Conservation (phyloP, 805 yeast species). For the Yarrowia keelungensis region DNA sequence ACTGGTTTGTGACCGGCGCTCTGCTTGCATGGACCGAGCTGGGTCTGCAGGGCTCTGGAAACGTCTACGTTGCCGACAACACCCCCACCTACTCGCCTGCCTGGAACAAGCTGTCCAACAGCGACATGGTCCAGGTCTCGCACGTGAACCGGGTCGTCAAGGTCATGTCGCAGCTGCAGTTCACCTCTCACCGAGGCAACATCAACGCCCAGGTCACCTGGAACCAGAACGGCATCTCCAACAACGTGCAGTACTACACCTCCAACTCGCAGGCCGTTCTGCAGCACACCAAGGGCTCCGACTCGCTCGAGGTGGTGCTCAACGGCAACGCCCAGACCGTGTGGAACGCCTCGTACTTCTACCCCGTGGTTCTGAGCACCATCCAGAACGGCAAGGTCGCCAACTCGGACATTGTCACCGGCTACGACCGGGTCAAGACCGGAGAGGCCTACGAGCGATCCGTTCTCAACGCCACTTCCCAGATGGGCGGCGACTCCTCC, state of each 20-base stretch:
- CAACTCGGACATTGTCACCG: constrained; percentile 18
- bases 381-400: not conserved
- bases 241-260: constrained; percentile 28
- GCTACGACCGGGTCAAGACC: constrained; percentile 20
- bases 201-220: constrained; percentile 18
- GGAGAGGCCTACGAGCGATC: constrained; percentile 11
- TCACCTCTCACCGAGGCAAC: not conserved
- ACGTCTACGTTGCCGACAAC: not conserved
- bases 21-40: constrained; percentile 47
- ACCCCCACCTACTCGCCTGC: constrained; percentile 10
- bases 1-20: constrained; percentile 50
- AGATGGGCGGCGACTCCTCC: constrained; percentile 4
- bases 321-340: constrained; percentile 16
- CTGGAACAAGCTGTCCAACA: constrained; percentile 22
- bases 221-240: constrained; percentile 25
- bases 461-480: constrained; percentile 9
- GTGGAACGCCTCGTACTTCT: constrained; percentile 27
- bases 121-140: constrained; percentile 22
- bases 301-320: constrained; percentile 12
- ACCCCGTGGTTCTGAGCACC: constrained; percentile 25
- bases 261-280: constrained; percentile 20
- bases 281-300: constrained; percentile 22
- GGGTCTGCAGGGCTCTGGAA: constrained; percentile 46
- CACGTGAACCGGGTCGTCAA: constrained; percentile 25
- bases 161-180: constrained; percentile 15